Evolutionary conservation across 352 stramenopile genomes (phyloP).

Genomic region (Peronospora destructor): DNA sequence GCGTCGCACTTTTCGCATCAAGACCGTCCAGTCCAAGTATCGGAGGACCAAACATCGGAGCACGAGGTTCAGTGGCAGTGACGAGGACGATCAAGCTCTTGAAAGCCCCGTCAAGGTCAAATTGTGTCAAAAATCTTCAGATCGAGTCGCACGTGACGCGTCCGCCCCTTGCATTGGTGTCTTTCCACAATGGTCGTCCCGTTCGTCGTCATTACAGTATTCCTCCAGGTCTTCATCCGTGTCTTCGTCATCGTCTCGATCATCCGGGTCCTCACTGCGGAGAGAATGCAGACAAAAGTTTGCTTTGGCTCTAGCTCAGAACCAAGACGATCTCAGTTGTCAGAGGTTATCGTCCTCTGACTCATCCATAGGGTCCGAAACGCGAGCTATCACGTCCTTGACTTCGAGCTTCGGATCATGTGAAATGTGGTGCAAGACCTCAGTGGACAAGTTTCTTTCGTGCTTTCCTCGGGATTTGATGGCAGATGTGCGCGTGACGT

Average conservation of each 20-base stretch:
- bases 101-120: constrained; percentile 6
- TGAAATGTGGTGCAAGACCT: constrained; percentile 27
- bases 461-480: constrained; percentile 35
- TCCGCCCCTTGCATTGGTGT: constrained; percentile 17
- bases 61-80: constrained; percentile 19
- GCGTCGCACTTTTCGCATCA: constrained; percentile 2
- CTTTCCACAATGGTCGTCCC: constrained; percentile 27
- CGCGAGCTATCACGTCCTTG: constrained; percentile 2
- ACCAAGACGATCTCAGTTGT: constrained; percentile 7
- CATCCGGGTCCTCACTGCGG: constrained; percentile 10
- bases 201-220: constrained; percentile 28
- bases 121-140: constrained; percentile 33
- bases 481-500: constrained; percentile 39
- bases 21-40: constrained; percentile 9
- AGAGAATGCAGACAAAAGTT: constrained; percentile 11
- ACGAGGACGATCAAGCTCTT: constrained; percentile 11
- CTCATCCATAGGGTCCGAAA: constrained; percentile 6
- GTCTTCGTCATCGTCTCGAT: constrained; percentile 19
- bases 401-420: constrained; percentile 11
- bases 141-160: constrained; percentile 26
- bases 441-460: constrained; percentile 32
- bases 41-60: constrained; percentile 1
- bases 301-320: neutral
- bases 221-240: constrained; percentile 21
- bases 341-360: constrained; percentile 6